These are phyloP conservation scores for Eimeria maxima DNA, from an alignment of 169 alveolate genomes.

Conservation along the genomic window DNA sequence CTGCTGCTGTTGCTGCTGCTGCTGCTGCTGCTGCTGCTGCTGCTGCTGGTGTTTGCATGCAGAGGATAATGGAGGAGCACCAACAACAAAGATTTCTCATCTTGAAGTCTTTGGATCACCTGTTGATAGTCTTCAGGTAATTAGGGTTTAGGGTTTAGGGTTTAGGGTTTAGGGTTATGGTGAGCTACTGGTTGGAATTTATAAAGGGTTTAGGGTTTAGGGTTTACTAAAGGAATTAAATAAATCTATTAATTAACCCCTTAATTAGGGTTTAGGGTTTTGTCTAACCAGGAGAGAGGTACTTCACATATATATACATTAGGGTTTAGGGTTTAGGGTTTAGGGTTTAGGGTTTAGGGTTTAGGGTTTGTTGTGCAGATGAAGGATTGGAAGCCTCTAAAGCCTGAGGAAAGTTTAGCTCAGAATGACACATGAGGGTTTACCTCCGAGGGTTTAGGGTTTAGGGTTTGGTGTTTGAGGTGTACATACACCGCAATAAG, in stretches of 20 bases:
- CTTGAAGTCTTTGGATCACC: conserved; percentile 22
- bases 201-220: too few species aligned
- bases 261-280: too few species aligned
- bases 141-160: neutral
- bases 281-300: too few species aligned
- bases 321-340: conserved; percentile 22
- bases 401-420: conserved; percentile 34
- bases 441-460: neutral
- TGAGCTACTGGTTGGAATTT: neutral
- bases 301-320: too few species aligned
- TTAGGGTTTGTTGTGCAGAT: neutral
- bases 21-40: conserved; percentile 27
- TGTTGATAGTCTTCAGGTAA: conserved; percentile 27
- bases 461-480: too few species aligned
- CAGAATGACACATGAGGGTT: conserved; percentile 21
- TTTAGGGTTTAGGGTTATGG: conserved; percentile 15
- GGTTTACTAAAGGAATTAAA: too few species aligned
- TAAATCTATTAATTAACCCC: too few species aligned
- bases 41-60: conserved; percentile 16
- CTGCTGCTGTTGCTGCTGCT: neutral
- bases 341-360: conserved; percentile 12
- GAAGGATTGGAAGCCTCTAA: conserved; percentile 53
- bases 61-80: conserved; percentile 44
- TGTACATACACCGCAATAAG: neutral
- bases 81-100: neutral